Base-by-base conservation (phyloP, 768 basidiomycete genomes). In the Auricularia auricula-judae region DNA sequence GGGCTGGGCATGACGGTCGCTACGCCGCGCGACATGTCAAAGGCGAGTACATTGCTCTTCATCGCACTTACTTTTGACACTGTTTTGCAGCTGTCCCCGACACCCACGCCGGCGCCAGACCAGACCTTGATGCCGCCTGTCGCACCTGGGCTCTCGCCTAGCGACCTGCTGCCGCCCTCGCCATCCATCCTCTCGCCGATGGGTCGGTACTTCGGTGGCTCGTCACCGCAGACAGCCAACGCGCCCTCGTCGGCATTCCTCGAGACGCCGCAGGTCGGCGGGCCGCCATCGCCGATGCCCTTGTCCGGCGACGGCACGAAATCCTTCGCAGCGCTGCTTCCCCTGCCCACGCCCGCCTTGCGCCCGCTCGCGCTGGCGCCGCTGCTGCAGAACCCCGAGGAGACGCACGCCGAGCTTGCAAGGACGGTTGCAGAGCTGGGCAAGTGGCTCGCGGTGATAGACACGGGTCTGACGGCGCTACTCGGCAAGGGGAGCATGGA, bases 371-470 rank as follows among this genome's bases (percentile, higher is more conserved):
- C 95, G 71, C 88, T 93, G 66, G 74, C 74, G 4, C 74, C 78
- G 33, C 72, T 83, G 23, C 74, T 87, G 66, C 78, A 82, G 21
- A 80, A 80, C 4, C 76, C 77, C 34, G 86, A 85, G 10, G 80
- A 78, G 39, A 84, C 87, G 0, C 87, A 89, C 67, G 73, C 77
- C 1, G 88, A 92, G 71, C 80, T 98, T 60, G 85, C 84, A 54
- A 75, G 79, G 54, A 88, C 86, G 3, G 83, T 96, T 10, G 87
- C 87, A 56, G 85, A 89, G 70, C 81, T 98, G 42, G 80, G 82
- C 2, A 79, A 82, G 67, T 95, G 91, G 91, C 74, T 98, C 64
- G 80, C 81, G 3, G 79, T 86, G 0, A 82, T 95, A 1, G 89
- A 93, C 70, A 75, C 73, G 11, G 93, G 93, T 0, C 76, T 98